Evolutionary conservation across 2,329 filamentous ascomycete species (phyloP), one percentile per base, ranked within the genome.

Genomic region (Alternaria panax): DNA sequence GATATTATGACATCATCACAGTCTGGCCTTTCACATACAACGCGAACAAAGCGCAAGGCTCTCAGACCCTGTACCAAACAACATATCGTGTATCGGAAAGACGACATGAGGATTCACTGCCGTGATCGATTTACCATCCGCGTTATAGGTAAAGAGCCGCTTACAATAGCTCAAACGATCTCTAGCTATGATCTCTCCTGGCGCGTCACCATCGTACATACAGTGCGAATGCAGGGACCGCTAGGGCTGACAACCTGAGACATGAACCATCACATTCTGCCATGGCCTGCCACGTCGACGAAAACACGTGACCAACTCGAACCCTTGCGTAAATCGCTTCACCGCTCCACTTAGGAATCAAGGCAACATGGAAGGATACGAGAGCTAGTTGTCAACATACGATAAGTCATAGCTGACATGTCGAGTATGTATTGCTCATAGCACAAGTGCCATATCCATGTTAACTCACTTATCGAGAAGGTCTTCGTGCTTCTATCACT

Each of bases 321-420:
- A 63, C 36, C 62, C 57, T 46, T 53, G 57, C 47, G 46, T 46
- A 48, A 54, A 64, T 60, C 63, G 27, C 55, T 58, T 64, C 63
- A 64, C 63, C 65, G 63, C 63, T 55, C 51, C 51, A 47, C 46
- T 40, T 38, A 30, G 47, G 59, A 55, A 56, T 52, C 60, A 61
- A 56, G 48, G 60, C 60, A 63, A 27, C 32, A 41, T 25, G 46
- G 38, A 42, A 59, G 40, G 25, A 56, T 32, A 46, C 18, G 46
- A 43, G 46, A 34, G 40, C 20, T 34, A 46, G 45, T 25, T 47
- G 30, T 42, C 48, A 24, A 40, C 41, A 45, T 12, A 7, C 11
- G 22, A 55, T 32, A 43, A 45, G 38, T 57, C 43, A 57, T 40
- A 27, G 27, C 32, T 41, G 46, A 43, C 28, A 24, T 22, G 18